Base-by-base conservation (phyloP, 768 basidiomycete species). In the Lentinula raphanica region DNA sequence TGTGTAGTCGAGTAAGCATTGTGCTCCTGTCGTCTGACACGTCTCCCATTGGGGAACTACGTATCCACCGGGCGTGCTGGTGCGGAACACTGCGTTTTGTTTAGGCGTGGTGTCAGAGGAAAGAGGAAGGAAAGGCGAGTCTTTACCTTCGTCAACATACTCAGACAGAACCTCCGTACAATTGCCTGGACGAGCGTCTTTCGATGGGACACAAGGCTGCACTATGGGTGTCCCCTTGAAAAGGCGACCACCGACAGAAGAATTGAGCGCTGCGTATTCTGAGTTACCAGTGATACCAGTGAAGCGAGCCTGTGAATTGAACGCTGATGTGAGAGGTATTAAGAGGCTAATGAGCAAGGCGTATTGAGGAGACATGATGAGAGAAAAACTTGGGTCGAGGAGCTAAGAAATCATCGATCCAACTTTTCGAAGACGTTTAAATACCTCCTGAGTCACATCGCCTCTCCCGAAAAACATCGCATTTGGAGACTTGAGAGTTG, bases 21-120 rank as follows among this genome's bases (percentile, higher is more conserved):
- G 73, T 15, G 76, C 70, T 7, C 71, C 69, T 0, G 71, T 72
- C 11, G 67, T 56, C 66, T 83, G 81, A 64, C 84, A 86, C 1
- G 79, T 79, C 60, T 83, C 83, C 79, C 79, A 84, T 60, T 84
- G 79, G 0, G 76, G 64, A 58, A 72, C 69, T 29, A 73, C 72
- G 55, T 72, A 74, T 4, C 63, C 70, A 21, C 66, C 64, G 5
- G 70, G 64, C 5, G 38, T n/a, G 25, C 61, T 61, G 27, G 68
- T 58, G 1, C 70, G 64, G n/a, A 63, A 59, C 15, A 45, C 68
- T 68, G 36, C 23, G 4, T 15, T 8, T 0, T 42, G 19, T 44
- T 31, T 13, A 42, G 25, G 42, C 15, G 15, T 19, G 27, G 25
- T 8, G 1, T 8, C 23, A 38, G 11, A 8, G 12, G 40, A 2